phyloP scores from a whole-genome alignment of 768 basidiomycete genomes.

The Mycena vulgaris region DNA sequence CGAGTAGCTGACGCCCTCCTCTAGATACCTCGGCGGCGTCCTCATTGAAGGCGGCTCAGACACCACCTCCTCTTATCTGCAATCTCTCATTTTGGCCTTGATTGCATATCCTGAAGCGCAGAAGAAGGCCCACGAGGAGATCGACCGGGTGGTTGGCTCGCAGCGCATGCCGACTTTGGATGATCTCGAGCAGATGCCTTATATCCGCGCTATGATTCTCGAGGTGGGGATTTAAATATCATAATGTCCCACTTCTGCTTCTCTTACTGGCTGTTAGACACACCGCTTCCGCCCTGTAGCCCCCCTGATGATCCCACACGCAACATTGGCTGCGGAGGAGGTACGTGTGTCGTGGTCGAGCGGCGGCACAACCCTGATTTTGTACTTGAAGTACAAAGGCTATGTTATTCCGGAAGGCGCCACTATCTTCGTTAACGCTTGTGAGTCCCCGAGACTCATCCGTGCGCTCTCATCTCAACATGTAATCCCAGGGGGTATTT shows the following conservation, averaged over 20 bases:
- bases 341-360: not conserved
- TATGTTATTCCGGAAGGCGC: slow-evolving; percentile 28
- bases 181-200: slow-evolving; percentile 43
- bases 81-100: slow-evolving; percentile 45
- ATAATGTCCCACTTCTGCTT: not conserved
- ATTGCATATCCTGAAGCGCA: slow-evolving; percentile 46
- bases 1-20: not conserved
- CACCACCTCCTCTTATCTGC: slow-evolving; percentile 46
- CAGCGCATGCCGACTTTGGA: slow-evolving; percentile 42
- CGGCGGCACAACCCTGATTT: not conserved
- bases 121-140: slow-evolving; percentile 43
- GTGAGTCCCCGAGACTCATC: slow-evolving; percentile 13
- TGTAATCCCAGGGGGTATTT: slow-evolving; percentile 20
- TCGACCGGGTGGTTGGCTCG: slow-evolving; percentile 45
- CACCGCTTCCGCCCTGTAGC: slow-evolving; percentile 29
- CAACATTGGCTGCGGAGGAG: slow-evolving; percentile 12
- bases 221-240: slow-evolving; percentile 35
- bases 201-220: slow-evolving; percentile 41
- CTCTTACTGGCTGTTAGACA: not conserved
- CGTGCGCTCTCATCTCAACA: too few species aligned
- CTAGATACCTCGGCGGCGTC: slow-evolving; percentile 49
- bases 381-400: slow-evolving; percentile 18
- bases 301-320: slow-evolving; percentile 19
- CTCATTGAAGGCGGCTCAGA: slow-evolving; percentile 50
- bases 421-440: slow-evolving; percentile 30